phyloP scores from a whole-genome alignment of 2,329 filamentous ascomycete species.

The Cercospora canescens region DNA sequence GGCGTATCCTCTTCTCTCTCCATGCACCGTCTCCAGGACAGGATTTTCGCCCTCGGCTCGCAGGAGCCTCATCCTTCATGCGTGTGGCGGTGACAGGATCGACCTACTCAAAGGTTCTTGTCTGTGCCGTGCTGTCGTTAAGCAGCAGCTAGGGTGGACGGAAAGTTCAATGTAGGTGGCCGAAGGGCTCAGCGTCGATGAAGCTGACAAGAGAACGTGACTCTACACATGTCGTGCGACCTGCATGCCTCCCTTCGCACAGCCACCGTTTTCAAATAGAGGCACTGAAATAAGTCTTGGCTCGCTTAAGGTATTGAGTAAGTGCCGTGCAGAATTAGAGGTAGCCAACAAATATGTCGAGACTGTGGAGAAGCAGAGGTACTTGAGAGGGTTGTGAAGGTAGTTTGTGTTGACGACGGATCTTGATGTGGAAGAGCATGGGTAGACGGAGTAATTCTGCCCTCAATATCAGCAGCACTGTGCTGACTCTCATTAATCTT shows the following conservation, averaged over 20 bases:
- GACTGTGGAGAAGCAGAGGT: no score
- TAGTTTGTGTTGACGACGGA: no score
- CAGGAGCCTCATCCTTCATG: background rate
- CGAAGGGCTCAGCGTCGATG: background rate
- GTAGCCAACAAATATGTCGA: no score
- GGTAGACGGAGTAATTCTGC: background rate
- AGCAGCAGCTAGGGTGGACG: background rate
- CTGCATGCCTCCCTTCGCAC: background rate
- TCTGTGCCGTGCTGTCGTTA: background rate
- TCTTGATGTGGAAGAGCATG: background rate
- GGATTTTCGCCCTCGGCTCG: background rate
- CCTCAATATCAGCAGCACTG: background rate
- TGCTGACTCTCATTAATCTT: background rate
- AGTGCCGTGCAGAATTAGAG: no score
- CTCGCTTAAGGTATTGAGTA: no score
- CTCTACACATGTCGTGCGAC: background rate
- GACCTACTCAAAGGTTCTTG: background rate
- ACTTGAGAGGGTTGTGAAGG: no score
- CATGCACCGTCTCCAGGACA: background rate
- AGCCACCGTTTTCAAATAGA: background rate
- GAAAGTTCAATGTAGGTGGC: no score
- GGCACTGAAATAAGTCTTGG: background rate
- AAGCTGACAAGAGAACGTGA: background rate
- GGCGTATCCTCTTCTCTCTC: background rate
- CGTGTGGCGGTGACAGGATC: background rate